These are phyloP conservation scores for Saturnispora zaruensis DNA, from an alignment of 805 yeast genomes.

Conservation along the genomic window DNA sequence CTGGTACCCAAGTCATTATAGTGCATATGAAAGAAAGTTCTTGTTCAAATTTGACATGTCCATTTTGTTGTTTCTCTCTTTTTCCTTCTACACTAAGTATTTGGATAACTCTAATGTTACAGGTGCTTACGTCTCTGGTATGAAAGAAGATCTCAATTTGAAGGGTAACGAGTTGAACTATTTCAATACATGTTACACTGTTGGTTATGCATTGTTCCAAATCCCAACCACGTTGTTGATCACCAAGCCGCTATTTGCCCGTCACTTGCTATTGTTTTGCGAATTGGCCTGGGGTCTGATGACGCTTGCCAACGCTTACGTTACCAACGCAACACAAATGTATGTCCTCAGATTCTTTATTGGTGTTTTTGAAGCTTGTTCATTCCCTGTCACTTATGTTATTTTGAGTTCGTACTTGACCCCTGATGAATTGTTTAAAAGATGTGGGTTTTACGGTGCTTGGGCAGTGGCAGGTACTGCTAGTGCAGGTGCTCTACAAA, in stretches of 20 bases:
- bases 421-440: conserved; percentile 13
- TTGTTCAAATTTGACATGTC: conserved; percentile 13
- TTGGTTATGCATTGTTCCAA: conserved; percentile 53
- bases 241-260: conserved; percentile 42
- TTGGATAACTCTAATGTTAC: conserved; percentile 48
- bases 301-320: conserved; percentile 32
- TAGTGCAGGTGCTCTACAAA: conserved; percentile 55
- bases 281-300: conserved; percentile 38
- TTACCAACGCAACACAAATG: conserved; percentile 38
- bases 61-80: conserved; percentile 21
- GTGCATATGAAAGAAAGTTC: conserved; percentile 14
- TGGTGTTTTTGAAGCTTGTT: conserved; percentile 52
- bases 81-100: conserved; percentile 43
- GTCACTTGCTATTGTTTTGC: conserved; percentile 40
- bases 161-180: conserved; percentile 19
- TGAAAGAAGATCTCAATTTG: conserved; percentile 39
- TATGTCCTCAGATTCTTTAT: conserved; percentile 53
- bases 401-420: conserved; percentile 19
- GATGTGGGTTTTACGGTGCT: conserved; percentile 18
- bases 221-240: conserved; percentile 46
- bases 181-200: conserved; percentile 23
- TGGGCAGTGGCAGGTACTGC: conserved; percentile 34
- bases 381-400: conserved; percentile 54
- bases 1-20: conserved; percentile 16
- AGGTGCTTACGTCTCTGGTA: conserved; percentile 60